Percentiles rank a stretch among this genome's conserved stretches.
Conservation (phyloP, 345 rosid genomes). For the Dimocarpus longan region DNA sequence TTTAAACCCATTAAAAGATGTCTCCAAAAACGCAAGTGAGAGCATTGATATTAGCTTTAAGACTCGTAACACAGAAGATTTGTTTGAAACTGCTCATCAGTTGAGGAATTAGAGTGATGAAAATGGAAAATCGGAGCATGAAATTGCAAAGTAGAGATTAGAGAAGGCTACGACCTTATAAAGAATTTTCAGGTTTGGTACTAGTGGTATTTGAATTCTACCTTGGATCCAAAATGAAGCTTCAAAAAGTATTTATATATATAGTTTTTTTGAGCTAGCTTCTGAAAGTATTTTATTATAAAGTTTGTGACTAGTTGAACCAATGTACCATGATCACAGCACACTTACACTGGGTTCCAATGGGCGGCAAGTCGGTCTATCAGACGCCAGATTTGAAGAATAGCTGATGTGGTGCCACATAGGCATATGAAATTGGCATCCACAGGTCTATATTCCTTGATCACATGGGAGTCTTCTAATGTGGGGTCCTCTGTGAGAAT, state of each 20-base stretch:
- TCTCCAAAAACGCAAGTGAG: no score
- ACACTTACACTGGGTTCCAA: neutral
- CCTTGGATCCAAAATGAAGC: neutral
- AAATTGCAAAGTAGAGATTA: no score
- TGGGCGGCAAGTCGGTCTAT: neutral
- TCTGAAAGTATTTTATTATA: no score
- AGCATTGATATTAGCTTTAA: no score
- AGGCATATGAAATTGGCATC: neutral
- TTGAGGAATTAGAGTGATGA: no score
- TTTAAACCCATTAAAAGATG: no score
- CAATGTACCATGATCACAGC: neutral
- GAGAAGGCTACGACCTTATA: no score
- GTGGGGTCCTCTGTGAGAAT: neutral
- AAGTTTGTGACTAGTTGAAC: no score
- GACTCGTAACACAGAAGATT: no score
- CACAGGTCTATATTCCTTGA: neutral
- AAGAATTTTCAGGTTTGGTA: neutral
- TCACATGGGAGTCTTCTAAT: neutral
- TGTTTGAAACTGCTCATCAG: no score
- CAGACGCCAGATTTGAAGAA: neutral
- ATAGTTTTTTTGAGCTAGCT: no score
- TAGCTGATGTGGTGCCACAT: slow-evolving; percentile 29
- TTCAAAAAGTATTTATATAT: neutral
- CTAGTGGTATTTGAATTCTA: neutral
- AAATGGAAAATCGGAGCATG: no score